Evolutionary conservation across 2,329 filamentous ascomycete genomes (phyloP).

Genomic region (Beauveria varroae): DNA sequence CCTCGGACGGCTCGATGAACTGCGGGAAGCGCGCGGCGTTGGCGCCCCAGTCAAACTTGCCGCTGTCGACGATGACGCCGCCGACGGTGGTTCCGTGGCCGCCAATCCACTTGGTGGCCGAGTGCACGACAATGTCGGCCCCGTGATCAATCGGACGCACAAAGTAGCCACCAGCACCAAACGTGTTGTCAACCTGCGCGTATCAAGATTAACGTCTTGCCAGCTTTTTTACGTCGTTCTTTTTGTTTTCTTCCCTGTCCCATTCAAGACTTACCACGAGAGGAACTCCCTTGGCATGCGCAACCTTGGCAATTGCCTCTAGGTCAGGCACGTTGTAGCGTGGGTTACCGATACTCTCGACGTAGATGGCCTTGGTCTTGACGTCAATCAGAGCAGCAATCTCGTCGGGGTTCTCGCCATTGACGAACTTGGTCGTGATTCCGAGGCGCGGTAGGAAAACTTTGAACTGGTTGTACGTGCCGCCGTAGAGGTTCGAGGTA

Average conservation of each 20-base stretch:
- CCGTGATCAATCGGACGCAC: conserved; percentile 81
- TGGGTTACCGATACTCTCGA: conserved; percentile 92
- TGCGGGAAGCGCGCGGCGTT: conserved; percentile 81
- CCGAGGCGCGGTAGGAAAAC: conserved; percentile 81
- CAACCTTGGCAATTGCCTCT: conserved; percentile 74
- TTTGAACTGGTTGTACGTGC: conserved; percentile 97
- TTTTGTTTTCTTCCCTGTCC: no score
- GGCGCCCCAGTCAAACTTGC: conserved; percentile 91
- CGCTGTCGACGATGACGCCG: conserved; percentile 78
- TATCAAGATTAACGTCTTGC: not conserved
- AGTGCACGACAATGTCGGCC: conserved; percentile 90
- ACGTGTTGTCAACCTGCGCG: conserved; percentile 78
- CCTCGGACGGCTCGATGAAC: conserved; percentile 79
- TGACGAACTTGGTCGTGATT: conserved; percentile 80
- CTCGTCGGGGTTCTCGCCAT: conserved; percentile 70
- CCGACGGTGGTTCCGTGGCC: conserved; percentile 90
- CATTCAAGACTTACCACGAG: conserved; percentile 43
- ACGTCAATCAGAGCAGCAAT: conserved; percentile 81
- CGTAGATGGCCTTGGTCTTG: conserved; percentile 84
- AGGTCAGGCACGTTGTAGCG: conserved; percentile 90
- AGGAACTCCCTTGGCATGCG: conserved; percentile 60
- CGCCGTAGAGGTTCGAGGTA: conserved; percentile 85
- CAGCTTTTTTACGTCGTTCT: not conserved
- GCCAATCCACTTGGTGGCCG: conserved; percentile 94
- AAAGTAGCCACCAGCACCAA: conserved; percentile 88